phyloP scores from a whole-genome alignment of 2,329 filamentous ascomycete genomes.

The Aspergillus intermedius region DNA sequence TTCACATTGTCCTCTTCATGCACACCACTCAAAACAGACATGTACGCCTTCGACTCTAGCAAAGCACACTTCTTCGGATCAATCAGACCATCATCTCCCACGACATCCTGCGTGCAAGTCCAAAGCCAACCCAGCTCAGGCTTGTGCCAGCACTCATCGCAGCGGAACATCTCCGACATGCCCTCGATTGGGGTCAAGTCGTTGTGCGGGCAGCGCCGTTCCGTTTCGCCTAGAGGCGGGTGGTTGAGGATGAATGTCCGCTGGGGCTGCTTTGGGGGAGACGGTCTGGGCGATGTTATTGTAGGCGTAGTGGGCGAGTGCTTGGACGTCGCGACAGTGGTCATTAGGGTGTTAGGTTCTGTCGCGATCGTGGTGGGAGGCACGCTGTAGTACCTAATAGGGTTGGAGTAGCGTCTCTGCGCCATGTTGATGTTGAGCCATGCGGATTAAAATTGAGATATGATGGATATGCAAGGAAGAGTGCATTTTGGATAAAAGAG shows the following conservation, averaged over 20 bases:
- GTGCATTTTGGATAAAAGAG: background rate
- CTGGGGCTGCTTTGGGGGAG: no score
- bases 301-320: background rate
- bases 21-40: background rate
- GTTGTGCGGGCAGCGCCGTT: background rate
- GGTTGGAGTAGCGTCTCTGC: background rate
- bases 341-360: background rate
- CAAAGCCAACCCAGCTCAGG: background rate
- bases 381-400: background rate
- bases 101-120: background rate
- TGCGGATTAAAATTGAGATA: background rate
- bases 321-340: no score
- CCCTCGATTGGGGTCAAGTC: background rate
- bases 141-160: background rate
- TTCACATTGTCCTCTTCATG: background rate
- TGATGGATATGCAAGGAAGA: background rate
- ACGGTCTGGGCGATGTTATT: background rate
- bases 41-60: background rate
- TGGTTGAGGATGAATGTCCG: background rate
- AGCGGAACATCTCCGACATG: background rate
- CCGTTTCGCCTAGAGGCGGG: background rate
- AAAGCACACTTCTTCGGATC: background rate
- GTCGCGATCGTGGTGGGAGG: background rate
- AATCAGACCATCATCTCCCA: background rate
- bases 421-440: background rate